phyloP scores from a whole-genome alignment of 1,139 yeast species.

The Oligophagozyma castellii region DNA sequence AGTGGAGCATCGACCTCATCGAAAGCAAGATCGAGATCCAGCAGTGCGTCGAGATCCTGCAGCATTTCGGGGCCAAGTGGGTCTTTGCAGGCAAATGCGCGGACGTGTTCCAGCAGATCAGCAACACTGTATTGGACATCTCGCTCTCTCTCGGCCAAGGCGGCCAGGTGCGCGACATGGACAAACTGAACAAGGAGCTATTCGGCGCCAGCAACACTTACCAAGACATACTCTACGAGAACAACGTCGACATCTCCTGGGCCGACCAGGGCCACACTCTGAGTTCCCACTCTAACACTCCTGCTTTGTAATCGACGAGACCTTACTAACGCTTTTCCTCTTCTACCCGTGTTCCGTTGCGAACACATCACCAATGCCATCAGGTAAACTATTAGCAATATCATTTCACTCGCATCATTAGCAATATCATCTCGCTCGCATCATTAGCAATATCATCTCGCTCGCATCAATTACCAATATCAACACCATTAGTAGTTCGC shows the following conservation, averaged over 20 bases:
- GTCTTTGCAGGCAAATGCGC: conserved; percentile 33
- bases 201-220: conserved; percentile 33
- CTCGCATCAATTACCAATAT: too few relatives aligned
- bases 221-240: conserved; percentile 32
- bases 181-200: conserved; percentile 28
- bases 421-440: background rate
- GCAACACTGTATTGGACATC: conserved; percentile 30
- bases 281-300: background rate
- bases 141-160: conserved; percentile 22
- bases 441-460: background rate
- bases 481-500: too few relatives aligned
- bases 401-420: background rate
- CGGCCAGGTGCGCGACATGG: conserved; percentile 28
- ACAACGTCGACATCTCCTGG: conserved; percentile 31
- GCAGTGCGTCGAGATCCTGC: conserved; percentile 32
- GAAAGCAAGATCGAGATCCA: conserved; percentile 33
- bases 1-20: conserved; percentile 32
- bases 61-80: conserved; percentile 35
- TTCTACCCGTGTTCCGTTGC: background rate
- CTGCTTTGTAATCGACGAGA: background rate
- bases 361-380: background rate
- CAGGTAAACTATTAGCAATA: background rate
- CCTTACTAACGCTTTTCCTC: background rate
- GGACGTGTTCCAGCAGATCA: conserved; percentile 30
- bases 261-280: conserved; percentile 15